Base-by-base conservation (phyloP, 2,329 filamentous ascomycete species). In the Monosporascus sp. region DNA sequence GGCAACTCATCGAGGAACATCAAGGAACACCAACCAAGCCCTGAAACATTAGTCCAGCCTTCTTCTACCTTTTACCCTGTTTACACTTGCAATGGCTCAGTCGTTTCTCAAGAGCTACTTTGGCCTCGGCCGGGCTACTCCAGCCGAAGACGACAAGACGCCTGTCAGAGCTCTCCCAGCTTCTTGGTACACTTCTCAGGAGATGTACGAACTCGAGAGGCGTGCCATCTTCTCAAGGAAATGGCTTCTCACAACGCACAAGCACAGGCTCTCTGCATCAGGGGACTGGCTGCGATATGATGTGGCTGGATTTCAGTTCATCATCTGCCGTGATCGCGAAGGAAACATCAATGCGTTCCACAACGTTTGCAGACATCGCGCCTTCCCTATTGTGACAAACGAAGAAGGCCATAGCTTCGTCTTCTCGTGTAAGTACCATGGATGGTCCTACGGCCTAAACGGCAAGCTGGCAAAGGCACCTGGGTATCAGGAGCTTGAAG, bases 281-380 rank as follows among this genome's bases (percentile, higher is more conserved):
- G 83, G 82, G 5, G 79, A 84, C 63, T 86, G 78, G 68, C 71
- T 83, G 27, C 74, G 77, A 20, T 84, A 76, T 56, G 72, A 78
- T 14, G 65, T 82, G 5, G 79, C 81, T 7, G 80, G 77, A 14
- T 84, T 78, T 66, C 72, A 79, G 24, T 80, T 85, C 63, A 68
- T 85, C 59, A 65, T 84, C 11, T 70, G 74, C 50, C 68, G 68
- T 17, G 79, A 82, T 61, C 73, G 77, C 26, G 68, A 77, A 8
- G 75, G 75, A 9, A 73, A 74, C 6, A 76, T 84, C 65, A 78
- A 81, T 53, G 81, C 75, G 17, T 85, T 85, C 64, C 82, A 85
- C 69, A 85, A 86, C 60, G 73, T 85, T 37, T 85, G 83, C 67
- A 71, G 82, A 2, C 82, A 85, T 64, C 74, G 82, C 7, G 82